A percentile compares a stretch with the other conserved stretches of the same genome.
Evolutionary conservation across 2,329 filamentous ascomycete species (phyloP).

Genomic region (Ilyonectria mors-panacis): DNA sequence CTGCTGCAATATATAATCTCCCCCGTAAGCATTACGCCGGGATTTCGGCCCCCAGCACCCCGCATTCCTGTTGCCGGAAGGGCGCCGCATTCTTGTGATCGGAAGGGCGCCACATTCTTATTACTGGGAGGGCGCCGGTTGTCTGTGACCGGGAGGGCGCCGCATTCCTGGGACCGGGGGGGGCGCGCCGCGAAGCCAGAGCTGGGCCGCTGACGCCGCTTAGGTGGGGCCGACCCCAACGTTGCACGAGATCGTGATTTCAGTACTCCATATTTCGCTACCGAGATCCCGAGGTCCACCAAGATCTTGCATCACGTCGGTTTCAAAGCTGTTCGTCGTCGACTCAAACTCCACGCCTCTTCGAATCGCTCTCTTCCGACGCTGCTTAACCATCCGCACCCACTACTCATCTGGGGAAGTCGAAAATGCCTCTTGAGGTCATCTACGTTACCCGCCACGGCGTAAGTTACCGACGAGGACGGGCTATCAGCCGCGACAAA

Average conservation of each 20-base stretch:
- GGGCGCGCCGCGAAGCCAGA: neutral
- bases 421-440: constrained; percentile 73
- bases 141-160: too few species aligned
- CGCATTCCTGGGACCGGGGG: constrained; percentile 7
- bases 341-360: neutral
- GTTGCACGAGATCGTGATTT: constrained; percentile 17
- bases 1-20: neutral
- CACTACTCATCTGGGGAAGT: neutral
- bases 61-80: neutral
- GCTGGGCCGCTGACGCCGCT: neutral
- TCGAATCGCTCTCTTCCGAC: neutral
- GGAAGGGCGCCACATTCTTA: too few species aligned
- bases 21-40: neutral
- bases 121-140: too few species aligned
- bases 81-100: too few species aligned
- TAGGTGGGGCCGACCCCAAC: constrained; percentile 19
- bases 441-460: constrained; percentile 84
- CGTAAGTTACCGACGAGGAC: constrained; percentile 64
- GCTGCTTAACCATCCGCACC: neutral
- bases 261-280: neutral
- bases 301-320: constrained; percentile 4
- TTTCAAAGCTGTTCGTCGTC: neutral
- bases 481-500: constrained; percentile 11
- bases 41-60: neutral
- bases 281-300: constrained; percentile 20